Evolutionary conservation across 2,329 filamentous ascomycete genomes (phyloP).

Genomic region (Colletotrichum sp.): DNA sequence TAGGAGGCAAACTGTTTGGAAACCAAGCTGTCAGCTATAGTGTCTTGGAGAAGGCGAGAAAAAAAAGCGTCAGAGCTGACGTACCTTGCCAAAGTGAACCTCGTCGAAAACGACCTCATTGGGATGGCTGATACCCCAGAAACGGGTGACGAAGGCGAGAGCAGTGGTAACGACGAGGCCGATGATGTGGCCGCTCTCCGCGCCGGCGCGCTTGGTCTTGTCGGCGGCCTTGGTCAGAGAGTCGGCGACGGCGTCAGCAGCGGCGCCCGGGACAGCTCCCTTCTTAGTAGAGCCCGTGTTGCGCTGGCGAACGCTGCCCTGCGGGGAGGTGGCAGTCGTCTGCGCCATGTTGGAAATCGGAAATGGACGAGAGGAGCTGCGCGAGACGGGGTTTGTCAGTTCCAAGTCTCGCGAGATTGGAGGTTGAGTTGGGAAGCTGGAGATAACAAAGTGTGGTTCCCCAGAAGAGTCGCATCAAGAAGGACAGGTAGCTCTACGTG

Average conservation of each 20-base stretch:
- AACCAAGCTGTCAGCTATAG: constrained; percentile 21
- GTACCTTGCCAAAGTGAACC: constrained; percentile 98
- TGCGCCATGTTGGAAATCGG: constrained; percentile 42
- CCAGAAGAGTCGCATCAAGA: not conserved
- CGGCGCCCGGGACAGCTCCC: constrained; percentile 41
- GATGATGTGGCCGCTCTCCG: constrained; percentile 86
- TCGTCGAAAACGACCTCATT: constrained; percentile 98
- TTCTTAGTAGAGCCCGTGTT: constrained; percentile 55
- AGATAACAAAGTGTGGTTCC: not conserved
- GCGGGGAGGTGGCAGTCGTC: constrained; percentile 50
- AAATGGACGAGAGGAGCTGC: constrained; percentile 15
- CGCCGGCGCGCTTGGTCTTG: constrained; percentile 44
- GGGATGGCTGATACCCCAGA: constrained; percentile 95
- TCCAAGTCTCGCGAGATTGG: not conserved
- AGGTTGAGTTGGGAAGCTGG: not conserved
- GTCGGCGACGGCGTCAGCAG: constrained; percentile 54
- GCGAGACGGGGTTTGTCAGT: constrained; percentile 7
- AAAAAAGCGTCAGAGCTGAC: constrained; percentile 25
- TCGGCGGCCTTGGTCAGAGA: constrained; percentile 48
- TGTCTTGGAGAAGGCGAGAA: not conserved
- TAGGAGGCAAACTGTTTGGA: constrained; percentile 69
- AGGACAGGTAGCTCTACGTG: constrained; percentile 18
- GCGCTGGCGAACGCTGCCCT: constrained; percentile 65
- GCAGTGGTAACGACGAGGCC: constrained; percentile 78
- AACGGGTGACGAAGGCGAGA: constrained; percentile 88